A percentile compares a stretch with the other conserved stretches of the same genome.
phyloP scores from a whole-genome alignment of 169 alveolate genomes.

The Eimeria zaria region DNA sequence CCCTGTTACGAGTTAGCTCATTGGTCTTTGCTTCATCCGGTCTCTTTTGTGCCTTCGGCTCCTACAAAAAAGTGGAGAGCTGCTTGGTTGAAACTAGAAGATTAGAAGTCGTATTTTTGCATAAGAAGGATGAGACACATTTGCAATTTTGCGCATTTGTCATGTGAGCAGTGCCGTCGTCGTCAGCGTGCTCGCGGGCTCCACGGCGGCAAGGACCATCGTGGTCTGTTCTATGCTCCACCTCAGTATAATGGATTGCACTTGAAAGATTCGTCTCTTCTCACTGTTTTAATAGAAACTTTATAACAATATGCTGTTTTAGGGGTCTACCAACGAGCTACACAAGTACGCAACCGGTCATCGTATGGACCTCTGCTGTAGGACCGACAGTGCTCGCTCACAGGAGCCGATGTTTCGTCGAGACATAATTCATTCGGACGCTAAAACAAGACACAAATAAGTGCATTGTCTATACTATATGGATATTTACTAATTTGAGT shows the following conservation, averaged over 20 bases:
- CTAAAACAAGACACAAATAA: background rate
- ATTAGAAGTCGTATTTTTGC: background rate
- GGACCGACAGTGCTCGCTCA: background rate
- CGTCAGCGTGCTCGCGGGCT: constrained; percentile 24
- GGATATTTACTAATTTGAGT: background rate
- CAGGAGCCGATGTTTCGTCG: background rate
- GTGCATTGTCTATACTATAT: background rate
- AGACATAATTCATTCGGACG: background rate
- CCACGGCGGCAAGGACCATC: background rate
- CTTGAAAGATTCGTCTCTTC: background rate
- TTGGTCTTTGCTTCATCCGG: background rate
- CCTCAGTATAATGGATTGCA: background rate
- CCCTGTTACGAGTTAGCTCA: constrained; percentile 26
- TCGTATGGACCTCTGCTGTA: background rate
- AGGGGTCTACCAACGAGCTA: background rate
- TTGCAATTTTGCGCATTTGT: background rate
- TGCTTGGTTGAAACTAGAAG: background rate
- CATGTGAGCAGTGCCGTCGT: background rate
- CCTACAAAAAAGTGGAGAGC: background rate
- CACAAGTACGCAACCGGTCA: background rate
- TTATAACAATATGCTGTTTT: background rate
- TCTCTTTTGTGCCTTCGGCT: background rate
- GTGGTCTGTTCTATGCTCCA: background rate
- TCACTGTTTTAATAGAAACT: background rate
- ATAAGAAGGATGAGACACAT: background rate